phyloP scores from a whole-genome alignment of 192 early-diverging fungal species.

The Dissophora ornata region DNA sequence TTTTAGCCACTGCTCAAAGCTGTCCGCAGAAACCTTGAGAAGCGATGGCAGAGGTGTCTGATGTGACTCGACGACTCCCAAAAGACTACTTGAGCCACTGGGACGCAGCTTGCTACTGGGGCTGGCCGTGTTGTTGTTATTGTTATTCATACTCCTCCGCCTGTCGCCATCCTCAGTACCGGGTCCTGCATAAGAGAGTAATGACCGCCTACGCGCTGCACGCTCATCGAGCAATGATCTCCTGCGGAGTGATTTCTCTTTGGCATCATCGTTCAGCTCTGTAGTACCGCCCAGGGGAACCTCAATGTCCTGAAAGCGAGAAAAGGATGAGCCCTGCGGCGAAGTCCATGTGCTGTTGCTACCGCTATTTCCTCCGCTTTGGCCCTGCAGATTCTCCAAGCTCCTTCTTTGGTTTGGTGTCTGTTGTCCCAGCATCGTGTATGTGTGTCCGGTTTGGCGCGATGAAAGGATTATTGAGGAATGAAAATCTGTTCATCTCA shows the following conservation, averaged over 20 bases:
- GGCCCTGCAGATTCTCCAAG: conserved; percentile 10
- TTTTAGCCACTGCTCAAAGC: conserved; percentile 96
- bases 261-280: conserved; percentile 51
- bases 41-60: conserved; percentile 29
- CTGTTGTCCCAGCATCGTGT: conserved; percentile 44
- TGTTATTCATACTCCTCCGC: conserved; percentile 21
- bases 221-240: conserved; percentile 43
- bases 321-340: conserved; percentile 30
- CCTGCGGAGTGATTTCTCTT: conserved; percentile 45
- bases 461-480: too few species aligned
- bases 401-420: conserved; percentile 20
- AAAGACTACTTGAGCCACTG: conserved; percentile 33
- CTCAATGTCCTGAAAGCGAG: conserved; percentile 44
- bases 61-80: conserved; percentile 42
- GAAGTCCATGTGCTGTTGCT: conserved; percentile 8
- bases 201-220: conserved; percentile 35
- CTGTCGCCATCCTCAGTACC: conserved; percentile 22
- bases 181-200: conserved; percentile 13
- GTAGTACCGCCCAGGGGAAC: conserved; percentile 50
- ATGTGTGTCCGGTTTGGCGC: too few species aligned
- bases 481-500: too few species aligned
- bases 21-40: conserved; percentile 48
- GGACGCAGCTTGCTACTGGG: conserved; percentile 36
- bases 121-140: conserved; percentile 21
- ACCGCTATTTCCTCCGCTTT: not conserved